phyloP scores from a whole-genome alignment of 331 rosid species.

The Erythrophleum ivorense region DNA sequence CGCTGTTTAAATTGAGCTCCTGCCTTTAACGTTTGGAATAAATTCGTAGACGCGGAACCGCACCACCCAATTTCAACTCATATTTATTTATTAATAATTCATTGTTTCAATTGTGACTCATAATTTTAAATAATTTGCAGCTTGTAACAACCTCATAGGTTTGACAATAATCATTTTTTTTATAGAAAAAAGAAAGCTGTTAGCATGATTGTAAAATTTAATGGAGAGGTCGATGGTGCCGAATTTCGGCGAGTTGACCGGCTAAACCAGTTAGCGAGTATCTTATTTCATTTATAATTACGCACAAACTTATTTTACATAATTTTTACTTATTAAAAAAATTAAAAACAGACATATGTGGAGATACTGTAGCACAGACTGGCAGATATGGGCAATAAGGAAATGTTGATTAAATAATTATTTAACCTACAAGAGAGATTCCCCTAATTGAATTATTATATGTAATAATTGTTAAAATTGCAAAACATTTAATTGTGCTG shows the following conservation, averaged over 20 bases:
- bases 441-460: background rate
- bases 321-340: background rate
- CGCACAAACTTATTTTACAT: background rate
- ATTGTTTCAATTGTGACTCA: slow-evolving; percentile 2
- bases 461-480: background rate
- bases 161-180: background rate
- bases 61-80: background rate
- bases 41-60: slow-evolving; percentile 26
- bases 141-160: background rate
- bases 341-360: background rate
- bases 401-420: background rate
- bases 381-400: background rate
- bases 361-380: background rate
- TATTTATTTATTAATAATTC: background rate
- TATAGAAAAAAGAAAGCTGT: slow-evolving; percentile 5
- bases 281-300: background rate
- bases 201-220: background rate
- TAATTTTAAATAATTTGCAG: background rate
- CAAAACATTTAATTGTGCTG: background rate
- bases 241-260: slow-evolving; percentile 46
- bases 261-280: background rate
- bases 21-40: slow-evolving; percentile 39
- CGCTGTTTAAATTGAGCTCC: slow-evolving; percentile 36
- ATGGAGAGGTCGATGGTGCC: slow-evolving; percentile 40
- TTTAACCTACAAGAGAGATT: background rate